Base-by-base conservation (phyloP, 2,329 filamentous ascomycete species). In the Penicillium sp. region DNA sequence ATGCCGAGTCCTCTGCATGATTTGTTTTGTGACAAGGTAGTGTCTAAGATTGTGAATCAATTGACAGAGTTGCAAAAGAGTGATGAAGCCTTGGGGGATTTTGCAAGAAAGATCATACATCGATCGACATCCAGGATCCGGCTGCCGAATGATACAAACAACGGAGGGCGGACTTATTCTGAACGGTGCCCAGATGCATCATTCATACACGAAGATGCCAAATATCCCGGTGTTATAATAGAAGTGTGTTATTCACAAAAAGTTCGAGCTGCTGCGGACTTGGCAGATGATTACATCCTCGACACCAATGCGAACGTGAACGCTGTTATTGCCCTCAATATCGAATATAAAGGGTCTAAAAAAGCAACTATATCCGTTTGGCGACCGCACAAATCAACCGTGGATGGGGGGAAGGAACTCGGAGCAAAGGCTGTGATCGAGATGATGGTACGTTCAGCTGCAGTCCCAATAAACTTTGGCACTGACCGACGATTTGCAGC, bases 191-290 rank as follows among this genome's bases (percentile, higher is more conserved):
- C 19, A 36, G 30, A 22, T 28, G 19, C 30, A 37, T 44, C 41
- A 19, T 42, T 44, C 9, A 28, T 8, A 33, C 22, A 36, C 38
- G 14, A 27, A 25, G 16, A 22, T 1, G 35, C 35, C 34, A 12
- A 19, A 16, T 41, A 40, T 11, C 44, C 35, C 6, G 36, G 44
- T 40, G 35, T 47, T 16, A 47, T 47, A 19, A 40, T 47, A 12
- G 35, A 47, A 19, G 44, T 47, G n/a, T 47, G 35, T 36, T 47
- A 47, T 47, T 47, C 35, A 28, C 35, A 47, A 41, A 47, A 47
- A 47, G 18, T 16, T 34, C 35, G 29, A 19, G 8, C 5, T 40
- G 19, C 29, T 40, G 33, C 39, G 11, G 16, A 49, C 39, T 37
- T 49, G 19, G 46, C 46, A 10, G 38, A 49, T 30, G 39, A 49